Percentiles rank a stretch among this genome's conserved stretches.
phyloP scores from a whole-genome alignment of 208 protist genomes.

The Acanthamoeba rhysodes region DNA sequence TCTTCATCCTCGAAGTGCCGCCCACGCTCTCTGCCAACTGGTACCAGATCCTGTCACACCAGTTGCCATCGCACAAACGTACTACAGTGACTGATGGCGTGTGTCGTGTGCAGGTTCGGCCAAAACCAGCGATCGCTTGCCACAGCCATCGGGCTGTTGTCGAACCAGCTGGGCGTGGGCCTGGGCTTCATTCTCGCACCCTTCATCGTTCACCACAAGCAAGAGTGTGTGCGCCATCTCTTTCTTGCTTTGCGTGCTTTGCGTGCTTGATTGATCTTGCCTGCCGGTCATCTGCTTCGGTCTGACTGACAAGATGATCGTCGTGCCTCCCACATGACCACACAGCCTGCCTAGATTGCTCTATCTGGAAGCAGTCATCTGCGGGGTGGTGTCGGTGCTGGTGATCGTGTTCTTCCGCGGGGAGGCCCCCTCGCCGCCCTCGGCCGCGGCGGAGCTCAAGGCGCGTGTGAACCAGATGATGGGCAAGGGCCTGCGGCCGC shows the following conservation, averaged over 20 bases:
- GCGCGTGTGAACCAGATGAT: background rate
- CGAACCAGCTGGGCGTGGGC: slow-evolving; percentile 44
- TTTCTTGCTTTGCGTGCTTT: background rate
- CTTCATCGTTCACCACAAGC: slow-evolving; percentile 13
- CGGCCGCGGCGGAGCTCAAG: slow-evolving; percentile 24
- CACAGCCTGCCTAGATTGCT: slow-evolving; percentile 11
- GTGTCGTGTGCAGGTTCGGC: too few species aligned
- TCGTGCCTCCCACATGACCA: background rate
- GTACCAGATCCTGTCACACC: background rate
- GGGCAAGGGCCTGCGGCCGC: background rate
- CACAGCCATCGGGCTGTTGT: slow-evolving; percentile 15
- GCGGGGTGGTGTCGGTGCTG: background rate
- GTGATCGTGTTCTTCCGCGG: slow-evolving; percentile 63
- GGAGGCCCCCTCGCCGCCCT: slow-evolving; percentile 13
- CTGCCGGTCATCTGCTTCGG: background rate
- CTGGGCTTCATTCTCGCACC: slow-evolving; percentile 18
- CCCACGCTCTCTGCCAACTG: slow-evolving; percentile 59
- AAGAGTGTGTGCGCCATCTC: background rate
- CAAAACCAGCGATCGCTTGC: slow-evolving; percentile 6
- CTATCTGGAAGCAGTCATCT: slow-evolving; percentile 26
- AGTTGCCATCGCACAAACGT: too few species aligned
- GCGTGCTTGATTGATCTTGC: background rate
- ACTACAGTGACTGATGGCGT: too few species aligned
- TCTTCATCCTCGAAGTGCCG: slow-evolving; percentile 38
- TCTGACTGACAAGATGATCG: background rate